Percentiles rank a stretch among this genome's conserved stretches.
Evolutionary conservation across 768 basidiomycete species (phyloP).

Genomic region (Boletus patriciae): DNA sequence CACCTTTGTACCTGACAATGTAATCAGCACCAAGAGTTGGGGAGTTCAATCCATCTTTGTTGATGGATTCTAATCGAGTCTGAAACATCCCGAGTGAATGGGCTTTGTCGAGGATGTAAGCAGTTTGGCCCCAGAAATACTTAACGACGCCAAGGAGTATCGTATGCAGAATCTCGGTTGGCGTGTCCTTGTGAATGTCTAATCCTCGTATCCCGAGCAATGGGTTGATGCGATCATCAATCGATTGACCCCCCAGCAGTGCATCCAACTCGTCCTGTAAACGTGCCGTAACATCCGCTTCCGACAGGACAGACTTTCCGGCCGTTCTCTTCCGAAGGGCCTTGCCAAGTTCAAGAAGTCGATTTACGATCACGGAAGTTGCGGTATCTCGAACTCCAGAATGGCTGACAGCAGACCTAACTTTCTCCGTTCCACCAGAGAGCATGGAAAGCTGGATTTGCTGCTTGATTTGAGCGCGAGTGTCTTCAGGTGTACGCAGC

Average conservation of each 20-base stretch:
- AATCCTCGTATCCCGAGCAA: conserved; percentile 20
- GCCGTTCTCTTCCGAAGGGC: background rate
- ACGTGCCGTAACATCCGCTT: background rate
- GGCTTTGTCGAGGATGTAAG: conserved; percentile 22
- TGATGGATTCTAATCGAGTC: conserved; percentile 24
- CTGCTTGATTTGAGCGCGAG: background rate
- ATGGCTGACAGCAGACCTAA: conserved; percentile 28
- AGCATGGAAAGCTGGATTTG: conserved; percentile 4
- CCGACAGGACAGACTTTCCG: background rate
- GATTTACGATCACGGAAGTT: conserved; percentile 33
- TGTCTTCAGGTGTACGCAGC: conserved; percentile 2
- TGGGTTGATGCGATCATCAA: conserved; percentile 11
- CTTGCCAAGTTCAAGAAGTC: conserved; percentile 31
- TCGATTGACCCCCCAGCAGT: background rate
- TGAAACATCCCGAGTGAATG: conserved; percentile 22
- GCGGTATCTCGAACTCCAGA: conserved; percentile 37
- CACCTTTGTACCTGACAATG: conserved; percentile 31
- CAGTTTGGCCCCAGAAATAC: conserved; percentile 32
- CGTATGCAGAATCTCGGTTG: conserved; percentile 35
- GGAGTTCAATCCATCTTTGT: conserved; percentile 25
- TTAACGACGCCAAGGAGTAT: conserved; percentile 36
- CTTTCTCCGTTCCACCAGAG: conserved; percentile 7
- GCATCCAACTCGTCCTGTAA: conserved; percentile 3
- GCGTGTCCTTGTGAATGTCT: conserved; percentile 33
- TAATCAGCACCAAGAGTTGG: conserved; percentile 31